A percentile compares a stretch with the other conserved stretches of the same genome.
Conservation (phyloP, 345 rosid genomes). For the Murraya koenigii region DNA sequence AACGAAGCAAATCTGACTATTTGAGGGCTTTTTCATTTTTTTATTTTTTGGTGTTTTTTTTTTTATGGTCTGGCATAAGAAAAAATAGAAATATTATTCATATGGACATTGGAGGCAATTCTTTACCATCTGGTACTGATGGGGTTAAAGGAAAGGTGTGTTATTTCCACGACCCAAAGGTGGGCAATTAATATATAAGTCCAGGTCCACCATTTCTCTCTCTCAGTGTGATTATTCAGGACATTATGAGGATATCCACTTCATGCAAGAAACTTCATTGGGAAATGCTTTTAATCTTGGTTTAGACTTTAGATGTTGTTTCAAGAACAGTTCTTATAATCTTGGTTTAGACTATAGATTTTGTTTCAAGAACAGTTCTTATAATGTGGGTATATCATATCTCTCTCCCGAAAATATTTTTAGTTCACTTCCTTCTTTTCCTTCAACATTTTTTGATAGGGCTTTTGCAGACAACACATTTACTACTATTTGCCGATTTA, state of each 20-base stretch:
- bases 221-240: too few relatives aligned
- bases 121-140: conserved; percentile 54
- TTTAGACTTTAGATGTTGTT: background rate
- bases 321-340: background rate
- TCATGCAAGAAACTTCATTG: background rate
- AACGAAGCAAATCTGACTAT: background rate
- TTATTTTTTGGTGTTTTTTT: too few relatives aligned
- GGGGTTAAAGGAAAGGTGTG: conserved; percentile 62
- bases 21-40: background rate
- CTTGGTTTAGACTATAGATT: too few relatives aligned
- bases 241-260: background rate
- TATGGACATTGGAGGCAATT: conserved; percentile 54
- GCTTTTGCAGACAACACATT: background rate
- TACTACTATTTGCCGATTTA: background rate
- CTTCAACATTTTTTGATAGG: background rate
- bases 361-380: too few relatives aligned
- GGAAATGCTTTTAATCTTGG: background rate
- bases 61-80: background rate
- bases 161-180: conserved; percentile 65
- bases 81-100: too few relatives aligned
- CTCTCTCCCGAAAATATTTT: too few relatives aligned
- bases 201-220: too few relatives aligned
- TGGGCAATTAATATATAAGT: conserved; percentile 69
- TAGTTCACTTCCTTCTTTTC: too few relatives aligned
- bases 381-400: too few relatives aligned